These are phyloP conservation scores for Mycosarcoma mackinlayi DNA, from an alignment of 1,284 basidiomycete genomes.

Conservation along the genomic window DNA sequence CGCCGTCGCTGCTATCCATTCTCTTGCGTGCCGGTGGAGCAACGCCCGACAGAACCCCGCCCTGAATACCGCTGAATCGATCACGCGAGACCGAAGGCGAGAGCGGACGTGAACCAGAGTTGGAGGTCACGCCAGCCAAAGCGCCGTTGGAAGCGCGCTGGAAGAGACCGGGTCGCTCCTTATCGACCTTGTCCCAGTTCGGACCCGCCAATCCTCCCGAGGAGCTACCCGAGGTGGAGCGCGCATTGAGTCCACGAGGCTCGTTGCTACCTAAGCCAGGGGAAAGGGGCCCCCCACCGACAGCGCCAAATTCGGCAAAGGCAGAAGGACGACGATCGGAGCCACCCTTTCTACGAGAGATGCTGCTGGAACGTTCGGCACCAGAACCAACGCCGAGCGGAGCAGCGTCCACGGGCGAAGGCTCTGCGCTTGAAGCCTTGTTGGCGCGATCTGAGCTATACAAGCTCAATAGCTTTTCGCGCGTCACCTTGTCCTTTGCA, in stretches of 20 bases:
- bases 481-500: constrained; percentile 43
- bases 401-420: constrained; percentile 28
- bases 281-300: constrained; percentile 29
- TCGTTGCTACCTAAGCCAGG: constrained; percentile 33
- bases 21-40: constrained; percentile 52
- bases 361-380: constrained; percentile 38
- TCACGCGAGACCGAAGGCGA: constrained; percentile 52
- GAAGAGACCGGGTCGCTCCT: constrained; percentile 56
- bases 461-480: constrained; percentile 55
- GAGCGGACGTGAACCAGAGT: constrained; percentile 34
- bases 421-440: constrained; percentile 30
- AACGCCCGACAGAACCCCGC: constrained; percentile 57
- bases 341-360: constrained; percentile 36
- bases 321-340: constrained; percentile 37
- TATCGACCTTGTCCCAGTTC: constrained; percentile 45
- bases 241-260: constrained; percentile 55
- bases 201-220: constrained; percentile 28
- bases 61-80: constrained; percentile 57
- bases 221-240: constrained; percentile 40
- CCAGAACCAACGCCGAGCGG: constrained; percentile 9
- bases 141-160: constrained; percentile 49
- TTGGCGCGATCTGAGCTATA: constrained; percentile 52
- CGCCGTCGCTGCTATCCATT: constrained; percentile 54
- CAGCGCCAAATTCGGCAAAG: constrained; percentile 34
- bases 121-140: constrained; percentile 26